phyloP scores from a whole-genome alignment of 768 basidiomycete species.

The Kwoniella newhampshirensis region DNA sequence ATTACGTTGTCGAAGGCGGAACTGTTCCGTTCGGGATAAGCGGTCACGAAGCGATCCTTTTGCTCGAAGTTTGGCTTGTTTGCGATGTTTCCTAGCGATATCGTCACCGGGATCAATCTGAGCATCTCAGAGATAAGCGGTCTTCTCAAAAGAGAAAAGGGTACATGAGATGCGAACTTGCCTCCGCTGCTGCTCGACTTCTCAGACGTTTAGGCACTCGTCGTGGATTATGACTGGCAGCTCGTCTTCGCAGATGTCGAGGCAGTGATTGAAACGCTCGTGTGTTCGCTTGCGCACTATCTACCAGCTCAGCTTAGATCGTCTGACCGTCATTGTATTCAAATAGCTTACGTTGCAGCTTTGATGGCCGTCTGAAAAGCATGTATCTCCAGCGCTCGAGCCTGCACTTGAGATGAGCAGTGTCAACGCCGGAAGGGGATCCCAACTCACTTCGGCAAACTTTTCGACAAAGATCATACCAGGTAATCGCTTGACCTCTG shows the following conservation, averaged over 20 bases:
- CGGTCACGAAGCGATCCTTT: constrained; percentile 61
- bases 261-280: constrained; percentile 92
- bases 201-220: constrained; percentile 83
- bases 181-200: constrained; percentile 79
- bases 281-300: constrained; percentile 68
- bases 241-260: constrained; percentile 82
- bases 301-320: constrained; percentile 3
- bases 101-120: constrained; percentile 61
- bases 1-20: constrained; percentile 74
- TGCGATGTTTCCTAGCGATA: constrained; percentile 56
- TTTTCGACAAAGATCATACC: constrained; percentile 78
- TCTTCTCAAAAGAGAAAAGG: background rate
- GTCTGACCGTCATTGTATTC: background rate
- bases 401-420: constrained; percentile 56
- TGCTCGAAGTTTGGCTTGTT: constrained; percentile 61
- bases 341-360: constrained; percentile 62
- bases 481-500: constrained; percentile 67
- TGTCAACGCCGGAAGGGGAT: background rate
- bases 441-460: constrained; percentile 76
- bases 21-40: constrained; percentile 61
- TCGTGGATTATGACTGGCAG: constrained; percentile 90
- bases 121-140: constrained; percentile 2
- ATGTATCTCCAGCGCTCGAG: constrained; percentile 81
- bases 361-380: constrained; percentile 88
- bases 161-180: background rate